phyloP scores from a whole-genome alignment of 2,329 filamentous ascomycete species.

The Dryadomyces sulphureus region DNA sequence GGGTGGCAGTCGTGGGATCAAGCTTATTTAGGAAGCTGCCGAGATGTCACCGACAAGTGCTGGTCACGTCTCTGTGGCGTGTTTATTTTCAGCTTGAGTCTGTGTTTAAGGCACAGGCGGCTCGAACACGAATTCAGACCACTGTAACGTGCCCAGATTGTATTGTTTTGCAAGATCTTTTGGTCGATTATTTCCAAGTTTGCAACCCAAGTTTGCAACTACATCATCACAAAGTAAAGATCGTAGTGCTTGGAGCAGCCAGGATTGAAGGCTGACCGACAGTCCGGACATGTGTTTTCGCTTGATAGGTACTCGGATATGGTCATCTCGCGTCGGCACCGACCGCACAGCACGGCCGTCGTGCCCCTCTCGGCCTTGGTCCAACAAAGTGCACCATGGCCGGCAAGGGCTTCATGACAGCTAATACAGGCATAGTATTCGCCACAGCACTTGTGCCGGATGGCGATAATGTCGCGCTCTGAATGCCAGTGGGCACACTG shows the following conservation, averaged over 20 bases:
- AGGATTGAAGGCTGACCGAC: slow-evolving; percentile 4
- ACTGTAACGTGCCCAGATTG: too few species aligned
- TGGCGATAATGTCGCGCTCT: slow-evolving; percentile 7
- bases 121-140: too few species aligned
- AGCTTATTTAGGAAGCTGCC: too few species aligned
- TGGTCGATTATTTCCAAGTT: too few species aligned
- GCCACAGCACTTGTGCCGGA: slow-evolving; percentile 8
- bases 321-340: slow-evolving; percentile 4
- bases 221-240: slow-evolving; percentile 7
- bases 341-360: slow-evolving; percentile 3
- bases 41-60: too few species aligned
- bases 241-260: slow-evolving; percentile 7
- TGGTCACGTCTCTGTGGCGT: too few species aligned
- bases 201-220: too few species aligned
- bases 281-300: slow-evolving; percentile 3
- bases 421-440: slow-evolving; percentile 8
- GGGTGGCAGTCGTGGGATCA: too few species aligned
- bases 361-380: slow-evolving; percentile 1
- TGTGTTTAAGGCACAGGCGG: too few species aligned
- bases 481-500: slow-evolving; percentile 8
- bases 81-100: too few species aligned
- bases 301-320: slow-evolving; percentile 4
- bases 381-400: slow-evolving; percentile 2
- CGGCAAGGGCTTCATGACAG: slow-evolving; percentile 5
- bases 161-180: too few species aligned